Base-by-base conservation (phyloP, 2,329 filamentous ascomycete species). In the Tolypocladium endophyticum region DNA sequence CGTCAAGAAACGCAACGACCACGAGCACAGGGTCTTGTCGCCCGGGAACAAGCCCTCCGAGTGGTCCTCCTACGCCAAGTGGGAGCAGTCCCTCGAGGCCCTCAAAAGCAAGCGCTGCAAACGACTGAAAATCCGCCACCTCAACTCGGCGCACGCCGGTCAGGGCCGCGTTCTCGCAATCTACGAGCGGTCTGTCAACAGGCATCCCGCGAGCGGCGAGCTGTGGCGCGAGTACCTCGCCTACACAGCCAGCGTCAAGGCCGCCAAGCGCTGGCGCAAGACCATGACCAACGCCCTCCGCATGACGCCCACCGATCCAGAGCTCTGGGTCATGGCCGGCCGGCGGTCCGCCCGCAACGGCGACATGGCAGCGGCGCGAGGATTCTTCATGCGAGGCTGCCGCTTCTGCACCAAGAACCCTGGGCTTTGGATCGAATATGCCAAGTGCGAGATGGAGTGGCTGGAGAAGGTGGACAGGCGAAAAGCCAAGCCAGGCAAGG, bases 211-310 rank as follows among this genome's bases (percentile, higher is more conserved):
- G 4, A 90, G 90, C 69, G 70, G 92, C 41, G 83, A 82, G 2
- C 79, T 99, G 43, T 99, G 94, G 94, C 86, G 89, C 73, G 89
- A 92, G 69, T 97, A 96, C 70, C 86, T 97, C 61, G 84, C 88
- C 61, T 97, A 90, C 72, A 87, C 90, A 20, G 82, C 86, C 66
- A 82, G 85, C 64, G 80, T 86, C 69, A 87, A 83, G 67, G 84
- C 86, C 7, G 80, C 80, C 20, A 87, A 87, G 74, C 78, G 85
- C 47, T 87, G 86, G 76, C 86, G 83, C 73, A 80, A 79, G 61
- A 77, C 83, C 64, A 80, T 87, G 74, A 86, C 83, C 25, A 77
- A 85, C 55, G 89, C 90, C 20, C 79, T 97, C 65, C 84, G 93
- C 64, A 81, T 99, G 75, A 92, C 96, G 74, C 93, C 94, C 20